Base-by-base conservation (phyloP, 345 rosid genomes). In the Syzygium oleosum region DNA sequence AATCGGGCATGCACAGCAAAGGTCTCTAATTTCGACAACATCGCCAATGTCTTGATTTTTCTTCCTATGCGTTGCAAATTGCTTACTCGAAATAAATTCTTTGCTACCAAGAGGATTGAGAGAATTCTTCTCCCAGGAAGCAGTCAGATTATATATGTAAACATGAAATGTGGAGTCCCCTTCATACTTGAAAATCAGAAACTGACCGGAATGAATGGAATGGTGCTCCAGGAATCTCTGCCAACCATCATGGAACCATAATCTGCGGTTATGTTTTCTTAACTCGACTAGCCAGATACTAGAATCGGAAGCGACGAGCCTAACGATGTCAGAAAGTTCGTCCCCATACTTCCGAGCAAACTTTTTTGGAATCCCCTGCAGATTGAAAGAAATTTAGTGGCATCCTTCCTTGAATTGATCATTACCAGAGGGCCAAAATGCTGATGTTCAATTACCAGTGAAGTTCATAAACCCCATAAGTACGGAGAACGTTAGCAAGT, bases 181-280 rank as follows among this genome's bases (percentile, higher is more conserved):
- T 87, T 87, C 46, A 22, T 87, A 87, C 63, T 87, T 87, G 84
- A 87, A 87, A 53, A 87, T 49, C 77, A 87, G 13, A 77, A 87
- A 77, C 49, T 49, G 52, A 49, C 84, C 88, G 19, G 63, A 10
- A 87, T 53, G 56, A 52, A 87, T 52, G 34, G 84, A 87, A 38
- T 87, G 51, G 85, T 78, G 59, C 21, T 73, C 88, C 58, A 78
- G n/a, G 80, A 73, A 87, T 51, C 80, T 78, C 84, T 78, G 56
- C 88, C 88, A 87, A 49, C 84, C 84, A 78, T 31, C 84, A 52
- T 15, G n/a, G 51, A 87, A 87, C 88, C 88, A 87, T 17, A 87
- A 63, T 52, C 59, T 78, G n/a, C 6, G 25, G 49, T 31, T 34
- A 87, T 31, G 54, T 51, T 87, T 78, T 73, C 59, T 78, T 34